A percentile compares a stretch with the other conserved stretches of the same genome.
These are phyloP conservation scores for Diaporthe caulivora DNA, from an alignment of 2,329 filamentous ascomycete species.

Conservation along the genomic window DNA sequence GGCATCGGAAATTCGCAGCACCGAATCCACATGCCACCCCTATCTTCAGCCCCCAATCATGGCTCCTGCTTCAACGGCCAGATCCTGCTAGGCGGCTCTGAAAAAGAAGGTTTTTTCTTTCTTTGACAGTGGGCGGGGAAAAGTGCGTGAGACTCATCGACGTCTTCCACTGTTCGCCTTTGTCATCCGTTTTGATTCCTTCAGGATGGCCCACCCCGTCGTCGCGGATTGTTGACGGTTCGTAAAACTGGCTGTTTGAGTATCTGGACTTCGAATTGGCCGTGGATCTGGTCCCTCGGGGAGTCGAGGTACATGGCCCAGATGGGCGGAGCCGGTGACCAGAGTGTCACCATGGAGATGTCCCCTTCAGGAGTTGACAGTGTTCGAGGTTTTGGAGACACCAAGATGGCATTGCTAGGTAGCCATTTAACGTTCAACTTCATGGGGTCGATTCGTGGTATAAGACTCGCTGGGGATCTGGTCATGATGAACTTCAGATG, in stretches of 20 bases:
- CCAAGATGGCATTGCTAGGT: constrained; percentile 31
- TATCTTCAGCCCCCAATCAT: constrained; percentile 17
- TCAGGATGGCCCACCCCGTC: constrained; percentile 37
- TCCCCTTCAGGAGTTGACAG: neutral
- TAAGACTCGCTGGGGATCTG: constrained; percentile 33
- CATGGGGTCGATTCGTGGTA: neutral
- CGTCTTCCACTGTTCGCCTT: constrained; percentile 1
- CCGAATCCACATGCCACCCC: neutral
- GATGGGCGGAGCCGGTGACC: neutral
- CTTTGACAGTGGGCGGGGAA: neutral
- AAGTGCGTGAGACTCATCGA: constrained; percentile 8
- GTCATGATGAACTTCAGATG: neutral
- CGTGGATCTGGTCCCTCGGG: neutral
- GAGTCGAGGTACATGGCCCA: constrained; percentile 21
- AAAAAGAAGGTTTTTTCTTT: neutral
- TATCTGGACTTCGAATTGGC: neutral
- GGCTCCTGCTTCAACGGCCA: constrained; percentile 20
- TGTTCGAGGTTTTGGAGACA: constrained; percentile 1
- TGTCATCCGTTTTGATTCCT: constrained; percentile 27
- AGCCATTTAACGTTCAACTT: neutral
- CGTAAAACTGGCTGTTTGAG: neutral
- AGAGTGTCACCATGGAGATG: constrained; percentile 9
- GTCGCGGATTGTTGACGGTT: neutral
- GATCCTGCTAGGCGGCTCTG: constrained; percentile 36
- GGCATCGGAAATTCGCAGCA: neutral